A percentile compares a stretch with the other conserved stretches of the same genome.
phyloP scores from a whole-genome alignment of 768 basidiomycete species.

The Calocera cornea region DNA sequence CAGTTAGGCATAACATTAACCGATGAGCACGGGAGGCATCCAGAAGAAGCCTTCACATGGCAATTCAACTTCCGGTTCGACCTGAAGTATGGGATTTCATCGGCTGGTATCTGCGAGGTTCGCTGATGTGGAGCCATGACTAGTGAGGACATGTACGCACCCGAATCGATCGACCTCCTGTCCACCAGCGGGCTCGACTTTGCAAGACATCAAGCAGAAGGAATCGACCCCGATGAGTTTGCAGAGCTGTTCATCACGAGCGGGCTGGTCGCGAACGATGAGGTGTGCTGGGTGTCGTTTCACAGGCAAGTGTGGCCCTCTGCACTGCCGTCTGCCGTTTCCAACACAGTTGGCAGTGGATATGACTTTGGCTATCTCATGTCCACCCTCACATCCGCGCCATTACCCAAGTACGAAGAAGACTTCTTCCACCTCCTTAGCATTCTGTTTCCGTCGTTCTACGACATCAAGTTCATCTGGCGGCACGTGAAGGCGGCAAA shows the following conservation, averaged over 20 bases:
- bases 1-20: constrained; percentile 92
- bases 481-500: constrained; percentile 69
- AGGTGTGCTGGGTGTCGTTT: constrained; percentile 94
- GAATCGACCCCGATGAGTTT: constrained; percentile 86
- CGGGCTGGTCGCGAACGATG: constrained; percentile 75
- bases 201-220: constrained; percentile 79
- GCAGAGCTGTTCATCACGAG: constrained; percentile 95
- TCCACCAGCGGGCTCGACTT: constrained; percentile 95
- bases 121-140: background rate
- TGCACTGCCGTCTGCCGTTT: background rate
- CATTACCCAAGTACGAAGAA: constrained; percentile 78
- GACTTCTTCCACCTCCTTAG: constrained; percentile 75
- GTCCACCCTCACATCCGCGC: constrained; percentile 68
- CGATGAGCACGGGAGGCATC: constrained; percentile 85
- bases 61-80: constrained; percentile 98
- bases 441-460: constrained; percentile 91
- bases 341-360: constrained; percentile 42
- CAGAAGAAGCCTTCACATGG: constrained; percentile 87
- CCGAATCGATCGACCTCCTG: constrained; percentile 89
- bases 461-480: constrained; percentile 97
- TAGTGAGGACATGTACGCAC: constrained; percentile 97
- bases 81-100: constrained; percentile 47
- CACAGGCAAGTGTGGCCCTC: constrained; percentile 56
- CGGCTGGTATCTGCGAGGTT: background rate
- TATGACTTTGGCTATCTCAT: constrained; percentile 99